Evolutionary conservation across 495 filamentous ascomycete species (phyloP).

Genomic region (Penicillium lividum): DNA sequence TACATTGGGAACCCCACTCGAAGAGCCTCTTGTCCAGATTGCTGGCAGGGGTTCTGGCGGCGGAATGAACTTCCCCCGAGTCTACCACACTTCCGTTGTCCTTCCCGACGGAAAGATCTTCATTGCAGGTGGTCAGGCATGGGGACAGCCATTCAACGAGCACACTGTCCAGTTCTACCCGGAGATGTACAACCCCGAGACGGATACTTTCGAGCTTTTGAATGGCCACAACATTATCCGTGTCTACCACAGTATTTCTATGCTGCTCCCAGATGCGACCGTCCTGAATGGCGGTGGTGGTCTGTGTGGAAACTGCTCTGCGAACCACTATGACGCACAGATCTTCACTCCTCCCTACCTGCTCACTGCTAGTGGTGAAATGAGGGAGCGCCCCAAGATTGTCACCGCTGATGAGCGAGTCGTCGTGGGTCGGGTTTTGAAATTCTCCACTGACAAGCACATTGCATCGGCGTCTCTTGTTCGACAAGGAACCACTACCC

Average conservation of each 20-base stretch:
- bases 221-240: slow-evolving; percentile 45
- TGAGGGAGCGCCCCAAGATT: slow-evolving; percentile 41
- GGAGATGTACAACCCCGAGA: slow-evolving; percentile 53
- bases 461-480: slow-evolving; percentile 36
- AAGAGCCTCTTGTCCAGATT: slow-evolving; percentile 6
- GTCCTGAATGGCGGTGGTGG: slow-evolving; percentile 58
- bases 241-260: slow-evolving; percentile 57
- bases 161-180: slow-evolving; percentile 39
- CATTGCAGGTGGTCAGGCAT: slow-evolving; percentile 54
- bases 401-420: slow-evolving; percentile 16
- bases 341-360: slow-evolving; percentile 60
- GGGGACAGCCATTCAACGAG: slow-evolving; percentile 49
- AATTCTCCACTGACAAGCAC: slow-evolving; percentile 13
- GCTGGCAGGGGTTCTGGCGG: slow-evolving; percentile 7
- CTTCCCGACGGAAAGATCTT: slow-evolving; percentile 60
- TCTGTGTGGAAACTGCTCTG: slow-evolving; percentile 52
- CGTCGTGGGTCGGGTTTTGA: slow-evolving; percentile 30
- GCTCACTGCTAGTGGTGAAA: slow-evolving; percentile 41
- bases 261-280: slow-evolving; percentile 58
- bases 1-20: slow-evolving; percentile 39
- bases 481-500: slow-evolving; percentile 50
- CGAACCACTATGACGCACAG: slow-evolving; percentile 60
- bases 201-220: slow-evolving; percentile 36
- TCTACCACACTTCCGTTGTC: slow-evolving; percentile 56
- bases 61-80: slow-evolving; percentile 48